Percentiles rank a stretch among this genome's conserved stretches.
phyloP scores from a whole-genome alignment of 345 rosid genomes.

The Gossypium arboreum region DNA sequence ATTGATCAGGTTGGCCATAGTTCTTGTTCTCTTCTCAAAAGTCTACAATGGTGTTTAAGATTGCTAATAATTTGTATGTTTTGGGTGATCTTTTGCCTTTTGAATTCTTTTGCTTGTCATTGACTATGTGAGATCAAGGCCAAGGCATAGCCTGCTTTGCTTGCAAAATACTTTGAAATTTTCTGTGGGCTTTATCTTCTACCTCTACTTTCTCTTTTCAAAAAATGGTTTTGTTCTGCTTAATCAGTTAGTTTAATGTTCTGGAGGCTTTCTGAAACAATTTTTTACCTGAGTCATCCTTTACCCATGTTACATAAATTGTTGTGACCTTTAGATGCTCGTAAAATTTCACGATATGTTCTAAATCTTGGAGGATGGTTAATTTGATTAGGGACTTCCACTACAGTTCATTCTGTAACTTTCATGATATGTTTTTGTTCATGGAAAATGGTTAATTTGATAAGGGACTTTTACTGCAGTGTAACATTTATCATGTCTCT shows the following conservation, averaged over 20 bases:
- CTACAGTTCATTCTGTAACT: not conserved
- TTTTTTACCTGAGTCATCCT: not conserved
- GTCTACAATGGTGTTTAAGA: not conserved
- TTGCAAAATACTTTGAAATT: not conserved
- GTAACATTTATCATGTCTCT: not conserved
- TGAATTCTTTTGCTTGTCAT: not conserved
- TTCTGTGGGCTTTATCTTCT: not conserved
- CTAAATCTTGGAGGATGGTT: not conserved
- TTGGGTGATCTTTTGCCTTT: not conserved
- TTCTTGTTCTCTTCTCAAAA: not conserved
- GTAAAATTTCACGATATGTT: not conserved
- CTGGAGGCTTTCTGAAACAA: not conserved
- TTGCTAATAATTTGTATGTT: constrained; percentile 1
- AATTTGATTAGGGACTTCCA: not conserved
- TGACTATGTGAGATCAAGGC: not conserved
- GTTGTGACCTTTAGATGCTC: not conserved
- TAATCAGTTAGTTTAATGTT: not conserved
- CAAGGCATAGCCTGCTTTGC: not conserved
- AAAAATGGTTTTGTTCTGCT: not conserved
- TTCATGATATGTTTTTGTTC: not conserved
- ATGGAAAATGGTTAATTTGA: not conserved
- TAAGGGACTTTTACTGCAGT: not conserved
- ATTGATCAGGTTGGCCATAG: constrained; percentile 70
- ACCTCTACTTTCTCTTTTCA: not conserved
- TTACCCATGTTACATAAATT: not conserved